phyloP scores from a whole-genome alignment of 306 rosid species.

The Gynostemma pentaphyllum region DNA sequence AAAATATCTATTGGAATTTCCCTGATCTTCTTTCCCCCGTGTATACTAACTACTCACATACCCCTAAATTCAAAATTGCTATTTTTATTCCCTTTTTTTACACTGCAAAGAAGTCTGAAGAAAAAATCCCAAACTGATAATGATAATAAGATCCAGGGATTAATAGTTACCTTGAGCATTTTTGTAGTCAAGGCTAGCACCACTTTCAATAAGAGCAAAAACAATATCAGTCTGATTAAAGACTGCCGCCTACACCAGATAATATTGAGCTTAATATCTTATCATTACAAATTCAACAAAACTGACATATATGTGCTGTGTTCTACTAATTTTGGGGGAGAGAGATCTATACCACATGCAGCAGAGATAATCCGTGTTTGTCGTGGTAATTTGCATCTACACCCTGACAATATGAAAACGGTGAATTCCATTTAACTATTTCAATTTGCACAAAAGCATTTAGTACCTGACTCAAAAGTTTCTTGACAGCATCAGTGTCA shows the following conservation, averaged over 20 bases:
- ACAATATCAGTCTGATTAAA: constrained; percentile 91
- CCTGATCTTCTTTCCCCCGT: no score
- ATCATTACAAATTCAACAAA: constrained; percentile 1
- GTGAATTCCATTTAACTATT: constrained; percentile 16
- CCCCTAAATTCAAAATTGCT: neutral
- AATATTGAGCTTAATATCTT: constrained; percentile 14
- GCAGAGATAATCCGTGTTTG: constrained; percentile 79
- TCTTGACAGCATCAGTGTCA: constrained; percentile 66
- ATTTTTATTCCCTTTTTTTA: no score
- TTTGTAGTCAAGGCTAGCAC: constrained; percentile 76
- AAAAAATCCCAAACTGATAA: neutral
- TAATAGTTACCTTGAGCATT: constrained; percentile 78
- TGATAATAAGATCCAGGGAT: neutral
- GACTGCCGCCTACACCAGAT: constrained; percentile 69
- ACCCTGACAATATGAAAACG: constrained; percentile 57
- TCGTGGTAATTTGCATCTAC: constrained; percentile 90
- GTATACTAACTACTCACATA: no score
- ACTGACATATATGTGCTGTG: neutral
- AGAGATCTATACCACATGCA: constrained; percentile 67
- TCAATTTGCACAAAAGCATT: neutral
- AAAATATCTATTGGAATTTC: no score
- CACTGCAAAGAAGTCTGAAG: neutral
- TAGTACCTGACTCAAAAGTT: constrained; percentile 72
- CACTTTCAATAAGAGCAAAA: constrained; percentile 83
- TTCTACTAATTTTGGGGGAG: neutral